Conservation (phyloP, 345 rosid genomes). For the Syzygium jambos region DNA sequence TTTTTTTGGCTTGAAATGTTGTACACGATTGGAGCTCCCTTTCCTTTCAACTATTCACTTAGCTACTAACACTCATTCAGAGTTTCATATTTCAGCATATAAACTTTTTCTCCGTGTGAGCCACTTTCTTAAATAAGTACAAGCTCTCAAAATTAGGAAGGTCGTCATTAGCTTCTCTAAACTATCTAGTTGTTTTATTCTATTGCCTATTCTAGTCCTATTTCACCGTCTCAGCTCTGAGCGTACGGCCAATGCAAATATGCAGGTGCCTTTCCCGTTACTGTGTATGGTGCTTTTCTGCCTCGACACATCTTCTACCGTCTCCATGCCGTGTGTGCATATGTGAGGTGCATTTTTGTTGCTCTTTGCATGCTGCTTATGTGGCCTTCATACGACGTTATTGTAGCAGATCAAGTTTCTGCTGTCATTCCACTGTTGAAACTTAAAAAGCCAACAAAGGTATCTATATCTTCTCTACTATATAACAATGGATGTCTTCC, state of each 20-base stretch:
- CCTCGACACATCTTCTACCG: constrained; percentile 80
- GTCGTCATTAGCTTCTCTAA: not conserved
- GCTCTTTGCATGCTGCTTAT: constrained; percentile 62
- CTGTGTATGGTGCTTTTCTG: constrained; percentile 73
- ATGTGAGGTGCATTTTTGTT: constrained; percentile 71
- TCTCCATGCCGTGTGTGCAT: constrained; percentile 82
- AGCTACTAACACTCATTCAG: not conserved
- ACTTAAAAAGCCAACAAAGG: constrained; percentile 66
- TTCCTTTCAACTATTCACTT: not conserved
- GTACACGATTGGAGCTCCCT: not conserved
- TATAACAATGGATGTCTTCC: not conserved
- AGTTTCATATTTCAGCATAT: not conserved
- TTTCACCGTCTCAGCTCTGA: not conserved
- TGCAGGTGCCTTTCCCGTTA: constrained; percentile 70
- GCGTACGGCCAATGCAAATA: not conserved
- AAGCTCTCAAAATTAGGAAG: not conserved
- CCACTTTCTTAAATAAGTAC: not conserved
- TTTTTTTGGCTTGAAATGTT: not conserved
- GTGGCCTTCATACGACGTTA: constrained; percentile 74
- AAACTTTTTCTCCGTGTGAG: not conserved
- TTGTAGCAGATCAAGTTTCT: constrained; percentile 80
- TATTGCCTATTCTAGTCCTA: not conserved
- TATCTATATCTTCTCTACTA: constrained; percentile 5
- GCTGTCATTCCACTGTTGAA: constrained; percentile 74
- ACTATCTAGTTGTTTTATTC: not conserved